Conservation (phyloP, 2,329 filamentous ascomycete species). For the Pyrenochaeta sp. region DNA sequence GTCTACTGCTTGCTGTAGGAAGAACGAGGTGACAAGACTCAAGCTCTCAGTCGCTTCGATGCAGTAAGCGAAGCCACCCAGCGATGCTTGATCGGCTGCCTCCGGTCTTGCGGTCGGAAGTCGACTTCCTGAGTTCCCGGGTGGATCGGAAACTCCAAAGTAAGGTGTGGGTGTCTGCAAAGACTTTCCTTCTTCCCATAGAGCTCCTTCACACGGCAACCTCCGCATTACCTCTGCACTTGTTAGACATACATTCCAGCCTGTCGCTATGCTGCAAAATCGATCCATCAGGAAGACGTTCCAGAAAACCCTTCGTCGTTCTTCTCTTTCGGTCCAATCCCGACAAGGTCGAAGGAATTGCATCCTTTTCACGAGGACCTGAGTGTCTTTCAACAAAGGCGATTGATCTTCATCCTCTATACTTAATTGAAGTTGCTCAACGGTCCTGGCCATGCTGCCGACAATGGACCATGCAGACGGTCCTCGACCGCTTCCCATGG, state of each 20-base stretch:
- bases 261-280: conserved; percentile 47
- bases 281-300: conserved; percentile 49
- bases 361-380: conserved; percentile 46
- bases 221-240: conserved; percentile 44
- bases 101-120: conserved; percentile 25
- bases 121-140: conserved; percentile 18
- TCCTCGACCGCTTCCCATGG: conserved; percentile 43
- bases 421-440: conserved; percentile 44
- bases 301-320: conserved; percentile 50
- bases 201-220: conserved; percentile 44
- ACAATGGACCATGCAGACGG: conserved; percentile 47
- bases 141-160: conserved; percentile 51
- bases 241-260: conserved; percentile 47
- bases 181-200: conserved; percentile 38
- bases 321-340: conserved; percentile 45
- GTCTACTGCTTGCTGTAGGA: conserved; percentile 43
- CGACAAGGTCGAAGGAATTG: conserved; percentile 42
- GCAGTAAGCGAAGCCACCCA: conserved; percentile 43
- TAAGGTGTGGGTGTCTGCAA: conserved; percentile 49
- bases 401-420: conserved; percentile 38
- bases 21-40: conserved; percentile 46
- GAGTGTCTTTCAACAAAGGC: conserved; percentile 7
- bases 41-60: conserved; percentile 47
- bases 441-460: conserved; percentile 45
- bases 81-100: conserved; percentile 31